phyloP scores from a whole-genome alignment of 768 basidiomycete genomes.

The Lenzites betulinus region DNA sequence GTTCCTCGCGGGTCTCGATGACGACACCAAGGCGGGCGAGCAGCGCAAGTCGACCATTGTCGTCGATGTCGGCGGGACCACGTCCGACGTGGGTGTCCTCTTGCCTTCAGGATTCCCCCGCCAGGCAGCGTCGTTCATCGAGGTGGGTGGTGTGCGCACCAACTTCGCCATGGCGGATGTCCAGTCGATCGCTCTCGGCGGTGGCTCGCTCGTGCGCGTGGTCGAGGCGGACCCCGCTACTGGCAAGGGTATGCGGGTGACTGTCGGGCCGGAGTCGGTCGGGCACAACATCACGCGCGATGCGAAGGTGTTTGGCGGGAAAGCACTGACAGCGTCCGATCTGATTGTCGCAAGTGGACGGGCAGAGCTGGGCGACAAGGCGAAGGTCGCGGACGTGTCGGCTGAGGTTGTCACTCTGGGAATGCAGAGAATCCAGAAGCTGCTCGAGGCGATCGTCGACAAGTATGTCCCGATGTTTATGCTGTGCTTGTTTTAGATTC shows the following conservation, averaged over 20 bases:
- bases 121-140: slow-evolving; percentile 62
- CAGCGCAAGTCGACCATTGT: slow-evolving; percentile 47
- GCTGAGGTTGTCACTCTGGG: slow-evolving; percentile 35
- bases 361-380: slow-evolving; percentile 31
- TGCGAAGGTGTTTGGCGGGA: slow-evolving; percentile 57
- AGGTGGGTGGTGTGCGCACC: slow-evolving; percentile 60
- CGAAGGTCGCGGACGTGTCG: slow-evolving; percentile 25
- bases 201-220: slow-evolving; percentile 55
- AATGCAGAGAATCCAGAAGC: slow-evolving; percentile 42
- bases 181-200: slow-evolving; percentile 61
- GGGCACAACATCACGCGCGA: slow-evolving; percentile 55
- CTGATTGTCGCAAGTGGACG: slow-evolving; percentile 46
- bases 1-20: slow-evolving; percentile 51
- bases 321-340: slow-evolving; percentile 61
- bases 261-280: slow-evolving; percentile 67
- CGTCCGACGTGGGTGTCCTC: slow-evolving; percentile 64
- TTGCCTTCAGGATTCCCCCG: slow-evolving; percentile 61
- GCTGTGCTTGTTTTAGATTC: no score
- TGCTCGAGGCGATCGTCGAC: slow-evolving; percentile 53
- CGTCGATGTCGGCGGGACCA: slow-evolving; percentile 67
- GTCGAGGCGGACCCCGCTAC: slow-evolving; percentile 21
- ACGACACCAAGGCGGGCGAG: slow-evolving; percentile 16
- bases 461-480: slow-evolving; percentile 29
- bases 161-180: slow-evolving; percentile 66
- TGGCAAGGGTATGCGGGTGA: slow-evolving; percentile 38